A percentile compares a stretch with the other conserved stretches of the same genome.
phyloP scores from a whole-genome alignment of 345 rosid species.

The Gossypium thurberi region DNA sequence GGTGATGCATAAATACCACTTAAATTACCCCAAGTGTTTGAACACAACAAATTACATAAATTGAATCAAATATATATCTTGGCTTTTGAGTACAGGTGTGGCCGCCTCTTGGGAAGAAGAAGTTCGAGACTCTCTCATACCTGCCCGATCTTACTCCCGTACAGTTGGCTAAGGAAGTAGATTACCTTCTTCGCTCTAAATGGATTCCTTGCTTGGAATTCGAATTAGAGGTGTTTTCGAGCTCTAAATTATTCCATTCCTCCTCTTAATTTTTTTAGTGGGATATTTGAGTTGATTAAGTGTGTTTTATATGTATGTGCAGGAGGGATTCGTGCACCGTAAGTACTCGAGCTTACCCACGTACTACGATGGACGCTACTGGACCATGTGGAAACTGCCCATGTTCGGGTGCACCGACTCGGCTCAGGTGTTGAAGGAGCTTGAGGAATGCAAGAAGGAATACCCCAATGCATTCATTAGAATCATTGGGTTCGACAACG shows the following conservation, averaged over 20 bases:
- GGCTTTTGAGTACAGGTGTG: conserved; percentile 13
- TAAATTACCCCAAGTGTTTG: too few relatives aligned
- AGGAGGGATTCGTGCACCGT: conserved; percentile 36
- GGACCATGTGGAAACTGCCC: conserved; percentile 58
- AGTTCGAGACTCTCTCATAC: conserved; percentile 23
- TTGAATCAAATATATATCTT: too few relatives aligned
- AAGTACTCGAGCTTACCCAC: conserved; percentile 30
- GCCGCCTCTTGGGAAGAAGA: conserved; percentile 24
- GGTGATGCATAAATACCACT: too few relatives aligned
- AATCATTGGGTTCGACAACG: conserved; percentile 43
- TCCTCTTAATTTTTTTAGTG: neutral
- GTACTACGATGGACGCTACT: conserved; percentile 44
- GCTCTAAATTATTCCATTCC: neutral
- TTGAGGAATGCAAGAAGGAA: conserved; percentile 28
- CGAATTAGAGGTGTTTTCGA: conserved; percentile 29
- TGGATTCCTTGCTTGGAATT: conserved; percentile 37
- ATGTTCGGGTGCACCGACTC: conserved; percentile 46
- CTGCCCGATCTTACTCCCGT: conserved; percentile 32
- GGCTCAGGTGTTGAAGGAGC: conserved; percentile 32
- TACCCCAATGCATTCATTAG: conserved; percentile 27
- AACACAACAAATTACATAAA: too few relatives aligned
- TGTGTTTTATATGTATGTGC: neutral
- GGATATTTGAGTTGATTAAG: neutral
- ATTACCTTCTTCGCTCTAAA: neutral
- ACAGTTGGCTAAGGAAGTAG: conserved; percentile 36